Evolutionary conservation across 2,329 filamentous ascomycete genomes (phyloP).

Genomic region (Penicillium sp.): DNA sequence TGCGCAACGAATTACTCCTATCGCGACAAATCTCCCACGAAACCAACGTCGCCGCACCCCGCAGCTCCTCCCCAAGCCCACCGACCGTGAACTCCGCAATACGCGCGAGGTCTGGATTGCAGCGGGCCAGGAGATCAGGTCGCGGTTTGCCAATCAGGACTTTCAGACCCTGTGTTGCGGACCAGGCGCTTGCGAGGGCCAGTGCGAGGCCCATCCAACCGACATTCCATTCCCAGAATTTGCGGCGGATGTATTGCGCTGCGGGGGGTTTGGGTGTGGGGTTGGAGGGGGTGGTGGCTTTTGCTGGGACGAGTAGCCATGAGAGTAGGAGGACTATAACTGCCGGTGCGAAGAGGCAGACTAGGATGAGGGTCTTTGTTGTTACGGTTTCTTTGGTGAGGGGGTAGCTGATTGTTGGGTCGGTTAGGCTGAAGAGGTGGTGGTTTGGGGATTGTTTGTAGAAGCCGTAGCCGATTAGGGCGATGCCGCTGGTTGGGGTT

Average conservation of each 20-base stretch:
- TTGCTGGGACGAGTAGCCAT: conserved; percentile 68
- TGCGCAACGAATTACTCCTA: conserved; percentile 54
- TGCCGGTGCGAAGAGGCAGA: conserved; percentile 63
- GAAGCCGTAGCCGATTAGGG: conserved; percentile 59
- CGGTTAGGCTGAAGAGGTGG: conserved; percentile 67
- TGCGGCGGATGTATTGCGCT: conserved; percentile 70
- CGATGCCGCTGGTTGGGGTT: conserved; percentile 48
- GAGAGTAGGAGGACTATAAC: conserved; percentile 66
- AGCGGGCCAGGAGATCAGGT: conserved; percentile 66
- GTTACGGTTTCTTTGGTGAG: conserved; percentile 71
- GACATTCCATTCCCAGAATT: conserved; percentile 86
- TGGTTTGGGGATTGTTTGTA: conserved; percentile 62
- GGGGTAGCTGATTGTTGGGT: conserved; percentile 78
- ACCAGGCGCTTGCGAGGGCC: conserved; percentile 68
- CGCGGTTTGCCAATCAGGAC: conserved; percentile 65
- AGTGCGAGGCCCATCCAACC: conserved; percentile 80
- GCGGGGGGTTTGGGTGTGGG: conserved; percentile 47
- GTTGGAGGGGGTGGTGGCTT: conserved; percentile 47
- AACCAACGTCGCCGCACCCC: conserved; percentile 65
- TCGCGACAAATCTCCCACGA: conserved; percentile 73
- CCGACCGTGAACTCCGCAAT: conserved; percentile 62
- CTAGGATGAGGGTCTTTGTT: conserved; percentile 62
- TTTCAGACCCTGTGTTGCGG: conserved; percentile 85
- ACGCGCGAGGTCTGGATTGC: conserved; percentile 69
- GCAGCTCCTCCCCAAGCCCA: conserved; percentile 53